Evolutionary conservation across 352 stramenopile species (phyloP).

Genomic region (Phytophthora multivora): DNA sequence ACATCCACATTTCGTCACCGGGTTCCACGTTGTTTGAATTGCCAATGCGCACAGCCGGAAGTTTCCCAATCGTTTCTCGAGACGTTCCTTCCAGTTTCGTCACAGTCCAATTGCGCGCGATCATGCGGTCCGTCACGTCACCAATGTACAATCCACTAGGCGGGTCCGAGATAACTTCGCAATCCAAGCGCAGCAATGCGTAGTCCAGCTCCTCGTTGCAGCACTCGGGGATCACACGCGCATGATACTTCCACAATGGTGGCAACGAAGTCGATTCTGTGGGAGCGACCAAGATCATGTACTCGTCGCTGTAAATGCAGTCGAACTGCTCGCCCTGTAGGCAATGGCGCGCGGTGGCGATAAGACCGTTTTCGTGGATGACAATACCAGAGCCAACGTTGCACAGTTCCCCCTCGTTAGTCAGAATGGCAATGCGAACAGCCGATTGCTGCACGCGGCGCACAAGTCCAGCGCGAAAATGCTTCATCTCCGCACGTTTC

Average conservation of each 20-base stretch:
- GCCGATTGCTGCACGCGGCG: slow-evolving; percentile 86
- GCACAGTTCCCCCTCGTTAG: slow-evolving; percentile 82
- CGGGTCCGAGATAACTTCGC: slow-evolving; percentile 85
- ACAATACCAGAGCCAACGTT: slow-evolving; percentile 90
- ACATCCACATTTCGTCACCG: slow-evolving; percentile 92
- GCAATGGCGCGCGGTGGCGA: slow-evolving; percentile 81
- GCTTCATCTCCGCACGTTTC: slow-evolving; percentile 84
- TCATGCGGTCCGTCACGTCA: slow-evolving; percentile 87
- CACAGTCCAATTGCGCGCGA: slow-evolving; percentile 83
- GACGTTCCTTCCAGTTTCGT: slow-evolving; percentile 81
- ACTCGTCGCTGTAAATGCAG: slow-evolving; percentile 88
- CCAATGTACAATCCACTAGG: slow-evolving; percentile 89
- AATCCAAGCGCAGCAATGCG: slow-evolving; percentile 81
- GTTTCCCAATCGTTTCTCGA: slow-evolving; percentile 67
- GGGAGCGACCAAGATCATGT: slow-evolving; percentile 85
- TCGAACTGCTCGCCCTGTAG: slow-evolving; percentile 87
- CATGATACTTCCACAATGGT: slow-evolving; percentile 87
- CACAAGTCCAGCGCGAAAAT: slow-evolving; percentile 84
- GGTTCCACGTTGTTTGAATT: slow-evolving; percentile 91
- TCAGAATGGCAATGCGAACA: slow-evolving; percentile 85
- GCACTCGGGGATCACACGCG: slow-evolving; percentile 78
- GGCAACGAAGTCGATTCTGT: slow-evolving; percentile 82
- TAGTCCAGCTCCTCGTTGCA: slow-evolving; percentile 88
- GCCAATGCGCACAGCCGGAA: slow-evolving; percentile 78
- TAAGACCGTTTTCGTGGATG: slow-evolving; percentile 78